Conservation (phyloP, 2,329 filamentous ascomycete species). For the Lecanicillium sp. region DNA sequence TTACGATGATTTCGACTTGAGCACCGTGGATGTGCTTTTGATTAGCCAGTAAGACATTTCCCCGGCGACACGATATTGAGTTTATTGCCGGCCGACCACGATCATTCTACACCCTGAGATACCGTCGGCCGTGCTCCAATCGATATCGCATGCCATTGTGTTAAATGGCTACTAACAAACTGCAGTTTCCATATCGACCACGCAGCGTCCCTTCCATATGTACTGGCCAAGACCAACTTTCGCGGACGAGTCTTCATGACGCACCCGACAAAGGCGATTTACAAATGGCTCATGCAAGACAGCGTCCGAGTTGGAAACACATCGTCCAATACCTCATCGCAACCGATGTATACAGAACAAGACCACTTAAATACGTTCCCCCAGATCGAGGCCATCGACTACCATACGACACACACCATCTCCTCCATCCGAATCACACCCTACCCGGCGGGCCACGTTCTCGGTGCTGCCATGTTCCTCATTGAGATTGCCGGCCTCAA, state of each 20-base stretch:
- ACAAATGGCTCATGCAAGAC: slow-evolving; percentile 98
- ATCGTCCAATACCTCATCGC: slow-evolving; percentile 52
- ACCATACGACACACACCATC: slow-evolving; percentile 95
- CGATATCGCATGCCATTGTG: neutral
- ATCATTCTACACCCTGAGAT: no score
- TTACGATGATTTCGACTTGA: slow-evolving; percentile 97
- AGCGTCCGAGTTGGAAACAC: slow-evolving; percentile 81
- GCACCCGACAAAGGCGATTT: slow-evolving; percentile 97
- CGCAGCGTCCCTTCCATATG: slow-evolving; percentile 96
- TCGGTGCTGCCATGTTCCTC: slow-evolving; percentile 96
- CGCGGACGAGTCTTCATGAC: slow-evolving; percentile 97
- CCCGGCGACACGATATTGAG: neutral
- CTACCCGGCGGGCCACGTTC: slow-evolving; percentile 94
- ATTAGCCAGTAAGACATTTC: slow-evolving; percentile 91
- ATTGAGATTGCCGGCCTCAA: slow-evolving; percentile 96
- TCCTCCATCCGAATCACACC: slow-evolving; percentile 95
- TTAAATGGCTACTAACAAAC: slow-evolving; percentile 4
- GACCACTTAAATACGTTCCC: slow-evolving; percentile 92
- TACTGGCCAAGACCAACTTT: slow-evolving; percentile 97
- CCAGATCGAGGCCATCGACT: slow-evolving; percentile 94
- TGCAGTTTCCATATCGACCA: slow-evolving; percentile 94
- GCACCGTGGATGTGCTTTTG: slow-evolving; percentile 90
- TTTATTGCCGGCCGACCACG: neutral
- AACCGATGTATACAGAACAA: slow-evolving; percentile 88
- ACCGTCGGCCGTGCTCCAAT: no score